phyloP scores from a whole-genome alignment of 352 stramenopile genomes.

The Phytophthora tubulina region DNA sequence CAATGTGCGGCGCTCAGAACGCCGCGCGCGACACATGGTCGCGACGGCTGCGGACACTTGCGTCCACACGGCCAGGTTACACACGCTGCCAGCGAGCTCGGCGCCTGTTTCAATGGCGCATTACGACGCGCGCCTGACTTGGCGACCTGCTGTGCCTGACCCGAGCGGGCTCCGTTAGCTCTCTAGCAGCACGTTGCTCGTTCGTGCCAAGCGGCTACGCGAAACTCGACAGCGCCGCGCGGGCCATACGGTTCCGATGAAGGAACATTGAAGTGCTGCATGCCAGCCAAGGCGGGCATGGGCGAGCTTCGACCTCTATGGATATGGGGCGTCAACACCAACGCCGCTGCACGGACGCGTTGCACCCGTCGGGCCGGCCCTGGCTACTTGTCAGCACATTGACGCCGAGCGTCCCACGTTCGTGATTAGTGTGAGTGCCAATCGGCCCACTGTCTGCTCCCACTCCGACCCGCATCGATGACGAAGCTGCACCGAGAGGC shows the following conservation, averaged over 20 bases:
- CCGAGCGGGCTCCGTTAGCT: neutral
- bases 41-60: constrained; percentile 23
- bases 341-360: constrained; percentile 9
- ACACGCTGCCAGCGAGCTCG: constrained; percentile 14
- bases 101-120: constrained; percentile 20
- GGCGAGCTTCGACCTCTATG: neutral
- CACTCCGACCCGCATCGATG: constrained; percentile 18
- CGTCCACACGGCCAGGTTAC: constrained; percentile 17
- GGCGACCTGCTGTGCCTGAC: constrained; percentile 11
- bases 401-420: constrained; percentile 18
- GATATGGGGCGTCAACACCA: neutral
- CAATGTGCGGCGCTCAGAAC: constrained; percentile 28
- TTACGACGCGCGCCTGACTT: constrained; percentile 13
- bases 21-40: constrained; percentile 12
- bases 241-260: neutral
- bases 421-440: constrained; percentile 1
- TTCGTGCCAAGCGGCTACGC: neutral
- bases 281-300: neutral
- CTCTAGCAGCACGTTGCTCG: constrained; percentile 4
- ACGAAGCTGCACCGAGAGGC: constrained; percentile 32
- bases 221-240: neutral
- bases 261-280: neutral
- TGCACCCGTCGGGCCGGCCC: neutral
- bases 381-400: constrained; percentile 26
- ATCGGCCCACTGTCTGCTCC: constrained; percentile 13